phyloP scores from a whole-genome alignment of 306 rosid genomes.

The Lablab purpureus region DNA sequence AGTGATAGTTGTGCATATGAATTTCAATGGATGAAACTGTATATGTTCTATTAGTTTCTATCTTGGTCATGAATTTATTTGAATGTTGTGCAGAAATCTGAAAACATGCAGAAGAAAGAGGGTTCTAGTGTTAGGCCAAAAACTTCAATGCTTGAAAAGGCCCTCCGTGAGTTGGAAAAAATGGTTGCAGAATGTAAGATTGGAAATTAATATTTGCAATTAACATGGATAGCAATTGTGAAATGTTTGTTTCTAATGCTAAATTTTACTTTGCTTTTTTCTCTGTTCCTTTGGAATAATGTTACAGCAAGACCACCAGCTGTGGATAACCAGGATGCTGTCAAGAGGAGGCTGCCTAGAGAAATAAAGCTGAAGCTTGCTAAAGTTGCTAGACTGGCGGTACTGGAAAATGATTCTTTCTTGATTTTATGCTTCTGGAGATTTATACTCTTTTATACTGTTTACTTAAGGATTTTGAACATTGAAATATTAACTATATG shows the following conservation, averaged over 20 bases:
- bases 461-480: constrained; percentile 19
- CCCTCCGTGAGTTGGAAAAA: constrained; percentile 90
- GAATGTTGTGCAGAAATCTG: constrained; percentile 69
- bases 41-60: constrained; percentile 31
- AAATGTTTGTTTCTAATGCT: constrained; percentile 40
- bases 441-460: background rate
- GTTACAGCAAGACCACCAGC: constrained; percentile 94
- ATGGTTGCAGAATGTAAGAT: constrained; percentile 97
- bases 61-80: constrained; percentile 39
- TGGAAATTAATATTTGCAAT: constrained; percentile 37
- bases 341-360: constrained; percentile 97
- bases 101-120: constrained; percentile 73
- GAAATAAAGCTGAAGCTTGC: constrained; percentile 96
- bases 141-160: constrained; percentile 87
- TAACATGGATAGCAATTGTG: constrained; percentile 35
- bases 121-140: constrained; percentile 84
- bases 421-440: constrained; percentile 39
- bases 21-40: constrained; percentile 32
- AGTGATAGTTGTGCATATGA: constrained; percentile 39
- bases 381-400: constrained; percentile 98
- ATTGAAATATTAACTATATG: constrained; percentile 37
- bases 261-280: constrained; percentile 25
- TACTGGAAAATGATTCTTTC: constrained; percentile 46
- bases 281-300: constrained; percentile 34
- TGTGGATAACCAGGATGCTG: constrained; percentile 82